Base-by-base conservation (phyloP, 768 basidiomycete species). In the Asterophora lycoperdoides region DNA sequence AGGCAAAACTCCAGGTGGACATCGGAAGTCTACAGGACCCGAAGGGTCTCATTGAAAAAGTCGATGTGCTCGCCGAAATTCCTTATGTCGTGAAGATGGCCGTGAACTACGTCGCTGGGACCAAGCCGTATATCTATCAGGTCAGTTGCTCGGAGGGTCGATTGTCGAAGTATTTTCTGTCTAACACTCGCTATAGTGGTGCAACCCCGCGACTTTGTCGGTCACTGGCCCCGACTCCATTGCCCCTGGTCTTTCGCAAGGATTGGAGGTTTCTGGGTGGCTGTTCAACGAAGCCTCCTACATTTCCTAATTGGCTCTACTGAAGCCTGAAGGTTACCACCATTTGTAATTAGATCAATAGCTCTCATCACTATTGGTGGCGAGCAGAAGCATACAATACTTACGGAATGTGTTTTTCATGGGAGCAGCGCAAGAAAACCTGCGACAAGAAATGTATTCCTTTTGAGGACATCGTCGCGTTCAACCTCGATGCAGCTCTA, bases 71-170 rank as follows among this genome's bases (percentile, higher is more conserved):
- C 8, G 93, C 89, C 5, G 94, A 99, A 72, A 51, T 41, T 55
- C 96, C 96, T 9, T 84, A 86, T 52, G 83, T 95, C 46, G 70
- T 99, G 64, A 92, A 93, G 73, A 82, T 93, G 66, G 86, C 93
- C 53, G 84, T 99, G 56, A 91, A 86, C 61, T 95, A 95, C 60
- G 93, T 93, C 32, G 83, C 93, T 33, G 89, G 91, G 34, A 92
- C 90, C 17, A 93, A 94, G 66, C 95, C 93, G 0, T 94, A 84
- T 65, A 88, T 95, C 64, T 96, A 95, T 67, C 91, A 94, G 80
- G 93, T 87, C 45, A 46, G 81, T 69, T 34, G 11, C 36, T 8
- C 54, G 69, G 53, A 65, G 65, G 48, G 66, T 47, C n/a, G 34
- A 33, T 14, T 20, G 17, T 10, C 30, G 13, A 44, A 17, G 17